phyloP scores from a whole-genome alignment of 345 rosid genomes.

The Pistacia atlantica region DNA sequence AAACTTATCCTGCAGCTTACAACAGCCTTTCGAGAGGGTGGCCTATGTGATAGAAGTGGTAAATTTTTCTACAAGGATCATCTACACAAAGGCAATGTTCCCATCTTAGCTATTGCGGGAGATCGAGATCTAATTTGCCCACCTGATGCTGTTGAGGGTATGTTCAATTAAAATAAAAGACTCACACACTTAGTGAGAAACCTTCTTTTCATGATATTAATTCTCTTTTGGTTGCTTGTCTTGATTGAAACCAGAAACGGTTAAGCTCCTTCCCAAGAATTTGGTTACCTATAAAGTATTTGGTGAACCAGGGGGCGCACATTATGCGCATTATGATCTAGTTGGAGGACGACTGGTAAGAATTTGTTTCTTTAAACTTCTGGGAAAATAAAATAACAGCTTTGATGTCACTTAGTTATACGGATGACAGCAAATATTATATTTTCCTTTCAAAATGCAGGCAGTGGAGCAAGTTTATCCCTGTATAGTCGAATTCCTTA shows the following conservation, averaged over 20 bases:
- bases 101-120: slow-evolving; percentile 92
- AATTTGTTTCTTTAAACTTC: slow-evolving; percentile 14
- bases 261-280: slow-evolving; percentile 52
- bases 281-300: slow-evolving; percentile 58
- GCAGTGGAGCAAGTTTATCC: slow-evolving; percentile 94
- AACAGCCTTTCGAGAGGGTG: slow-evolving; percentile 84
- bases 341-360: slow-evolving; percentile 75
- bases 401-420: slow-evolving; percentile 10
- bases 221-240: slow-evolving; percentile 7
- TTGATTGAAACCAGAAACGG: slow-evolving; percentile 50
- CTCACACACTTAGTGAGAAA: background rate
- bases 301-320: slow-evolving; percentile 66
- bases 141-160: slow-evolving; percentile 90
- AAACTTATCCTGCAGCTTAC: slow-evolving; percentile 91
- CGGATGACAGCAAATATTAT: background rate
- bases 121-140: slow-evolving; percentile 93
- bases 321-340: slow-evolving; percentile 79
- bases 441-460: slow-evolving; percentile 41
- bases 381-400: background rate
- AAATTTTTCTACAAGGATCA: slow-evolving; percentile 75
- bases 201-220: slow-evolving; percentile 8
- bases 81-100: slow-evolving; percentile 54
- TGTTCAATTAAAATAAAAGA: background rate
- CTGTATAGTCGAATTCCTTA: slow-evolving; percentile 69
- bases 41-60: slow-evolving; percentile 79